These are phyloP conservation scores for Ustilago curta DNA, from an alignment of 1,284 basidiomycete species.

Conservation along the genomic window DNA sequence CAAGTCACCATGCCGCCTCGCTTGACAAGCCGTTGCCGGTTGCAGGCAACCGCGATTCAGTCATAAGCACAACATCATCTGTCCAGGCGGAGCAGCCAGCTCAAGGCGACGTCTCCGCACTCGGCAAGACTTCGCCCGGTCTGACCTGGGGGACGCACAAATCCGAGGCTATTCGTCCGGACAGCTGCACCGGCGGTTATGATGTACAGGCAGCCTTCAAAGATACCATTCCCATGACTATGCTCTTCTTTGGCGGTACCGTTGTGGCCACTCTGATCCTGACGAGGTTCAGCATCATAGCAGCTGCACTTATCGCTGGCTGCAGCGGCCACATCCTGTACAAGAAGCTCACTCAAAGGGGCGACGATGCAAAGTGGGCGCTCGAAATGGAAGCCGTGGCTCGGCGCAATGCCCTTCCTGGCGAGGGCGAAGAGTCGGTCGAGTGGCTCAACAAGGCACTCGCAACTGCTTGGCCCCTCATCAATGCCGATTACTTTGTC, in stretches of 20 bases:
- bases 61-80: conserved; percentile 16
- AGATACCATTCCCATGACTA: conserved; percentile 48
- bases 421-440: conserved; percentile 52
- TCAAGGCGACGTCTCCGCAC: conserved; percentile 15
- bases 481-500: conserved; percentile 62
- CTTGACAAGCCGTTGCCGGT: background rate
- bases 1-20: background rate
- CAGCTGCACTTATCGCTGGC: conserved; percentile 26
- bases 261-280: conserved; percentile 38
- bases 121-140: conserved; percentile 23
- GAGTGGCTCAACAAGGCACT: conserved; percentile 65
- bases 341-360: conserved; percentile 34
- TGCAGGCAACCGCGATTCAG: conserved; percentile 12
- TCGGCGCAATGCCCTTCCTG: conserved; percentile 15
- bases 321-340: conserved; percentile 48
- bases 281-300: conserved; percentile 35
- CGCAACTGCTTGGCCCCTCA: conserved; percentile 60
- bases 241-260: conserved; percentile 53
- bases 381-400: conserved; percentile 41
- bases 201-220: conserved; percentile 32
- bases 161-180: conserved; percentile 6
- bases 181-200: background rate
- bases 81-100: conserved; percentile 8
- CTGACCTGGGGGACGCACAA: conserved; percentile 27
- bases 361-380: conserved; percentile 46